Conservation (phyloP, 2,329 filamentous ascomycete species). For the Mycosphaerella sp. region DNA sequence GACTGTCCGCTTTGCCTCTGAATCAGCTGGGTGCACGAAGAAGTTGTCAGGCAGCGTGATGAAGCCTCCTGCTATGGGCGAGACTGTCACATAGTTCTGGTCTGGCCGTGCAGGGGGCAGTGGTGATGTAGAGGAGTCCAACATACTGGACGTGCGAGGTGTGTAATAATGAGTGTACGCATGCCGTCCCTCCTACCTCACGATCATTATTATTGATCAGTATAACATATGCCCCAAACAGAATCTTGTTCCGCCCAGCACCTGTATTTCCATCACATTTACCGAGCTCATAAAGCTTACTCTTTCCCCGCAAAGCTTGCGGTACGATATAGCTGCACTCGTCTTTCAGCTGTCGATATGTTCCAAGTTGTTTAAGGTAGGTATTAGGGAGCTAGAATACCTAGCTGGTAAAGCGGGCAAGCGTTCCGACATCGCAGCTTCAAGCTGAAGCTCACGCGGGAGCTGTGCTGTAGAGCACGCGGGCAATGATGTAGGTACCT, state of each 20-base stretch:
- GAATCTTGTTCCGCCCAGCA: too few relatives aligned
- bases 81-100: slow-evolving; percentile 30
- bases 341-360: too few relatives aligned
- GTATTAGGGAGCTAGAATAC: not conserved
- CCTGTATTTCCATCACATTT: not conserved
- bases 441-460: not conserved
- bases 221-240: too few relatives aligned
- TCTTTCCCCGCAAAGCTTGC: not conserved
- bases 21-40: slow-evolving; percentile 35
- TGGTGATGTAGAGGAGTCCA: not conserved
- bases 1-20: slow-evolving; percentile 43
- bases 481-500: slow-evolving; percentile 1
- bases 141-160: not conserved
- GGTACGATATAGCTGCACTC: not conserved
- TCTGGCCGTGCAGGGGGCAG: slow-evolving; percentile 22
- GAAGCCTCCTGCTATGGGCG: slow-evolving; percentile 30
- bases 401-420: not conserved
- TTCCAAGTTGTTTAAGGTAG: too few relatives aligned
- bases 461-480: not conserved
- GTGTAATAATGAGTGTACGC: not conserved
- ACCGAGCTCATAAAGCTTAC: not conserved
- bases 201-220: too few relatives aligned
- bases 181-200: too few relatives aligned
- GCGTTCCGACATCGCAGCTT: slow-evolving; percentile 9
- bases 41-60: slow-evolving; percentile 29